Base-by-base conservation (phyloP, 2,329 filamentous ascomycete species). In the Neopestalotiopsis rosae region DNA sequence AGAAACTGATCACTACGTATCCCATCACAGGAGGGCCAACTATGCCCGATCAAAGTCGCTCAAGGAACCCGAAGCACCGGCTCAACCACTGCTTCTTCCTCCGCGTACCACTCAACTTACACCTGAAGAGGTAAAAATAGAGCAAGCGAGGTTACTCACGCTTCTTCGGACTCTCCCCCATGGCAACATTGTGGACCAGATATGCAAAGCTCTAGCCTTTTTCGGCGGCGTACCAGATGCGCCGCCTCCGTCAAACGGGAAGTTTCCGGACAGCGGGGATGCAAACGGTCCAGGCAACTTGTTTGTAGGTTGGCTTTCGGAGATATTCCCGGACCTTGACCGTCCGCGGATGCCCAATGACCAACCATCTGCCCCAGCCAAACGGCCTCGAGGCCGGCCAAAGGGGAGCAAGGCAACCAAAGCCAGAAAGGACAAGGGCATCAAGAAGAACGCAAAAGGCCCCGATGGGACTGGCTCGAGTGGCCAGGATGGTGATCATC, bases 141-240 rank as follows among this genome's bases (percentile, higher is more conserved):
- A 91, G 73, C 89, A 91, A 74, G 86, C 87, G 69, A 85, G 89
- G 38, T 79, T 91, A 1, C 79, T 91, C 61, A 87, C 85, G 5
- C 79, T 91, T 13, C 77, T 91, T 24, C 84, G 86, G 62, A 86
- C 83, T 57, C 79, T 91, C 12, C 83, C 87, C 71, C 89, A 89
- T 10, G 74, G 83, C 9, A 80, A 83, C 3, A 87, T 91, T 0
- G 88, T 90, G 24, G 88, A 91, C 69, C 88, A 90, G 73, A 80
- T 91, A 42, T 90, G 88, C 74, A 90, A 86, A 72, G 89, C 87
- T 1, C 75, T 91, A 67, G 84, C 86, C n/a, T 90, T 89, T 72
- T 91, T 91, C 77, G 89, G 89, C 7, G 88, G 89, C 32, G 84
- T 88, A 61, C 87, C 88, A 49, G 86, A 85, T 34, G 85, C 84